Evolutionary conservation across 352 stramenopile species (phyloP), one percentile per base, ranked within the genome.

Genomic region (Phytophthora colocasiae): DNA sequence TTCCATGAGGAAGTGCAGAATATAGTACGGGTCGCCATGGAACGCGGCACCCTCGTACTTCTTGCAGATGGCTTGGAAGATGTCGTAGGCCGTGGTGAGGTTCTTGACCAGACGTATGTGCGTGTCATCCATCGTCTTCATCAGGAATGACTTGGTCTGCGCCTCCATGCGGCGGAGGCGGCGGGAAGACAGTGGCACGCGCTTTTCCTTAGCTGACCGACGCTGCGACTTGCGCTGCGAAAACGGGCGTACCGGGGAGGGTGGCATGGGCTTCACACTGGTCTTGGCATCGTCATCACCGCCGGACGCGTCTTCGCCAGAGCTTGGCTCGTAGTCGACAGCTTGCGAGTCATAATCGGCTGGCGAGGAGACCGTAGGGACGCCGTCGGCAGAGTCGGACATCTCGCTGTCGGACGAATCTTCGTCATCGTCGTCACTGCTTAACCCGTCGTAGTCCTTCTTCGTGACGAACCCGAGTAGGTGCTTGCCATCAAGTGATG

Each of bases 101-200:
- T 61, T 61, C 41, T 66, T 61, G 7, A 66, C 47, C 0, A 60
- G 54, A 46, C 24, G 46, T 4, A 61, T 57, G 43, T 64, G 53
- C 22, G 22, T 22, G 22, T 22, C 22, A 15, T 65, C 54, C 45
- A 69, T 69, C 41, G 62, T 65, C 48, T 70, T 70, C 46, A 65
- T 59, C 53, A 70, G 7, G 49, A 71, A 66, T 0, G 40, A 19
- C 43, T 66, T 66, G 4, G 56, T 71, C 6, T 58, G 4, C 1
- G 63, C 55, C 36, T 71, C 63, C 36, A 58, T 40, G 12, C 56
- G 24, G 5, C 56, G 55, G 8, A 50, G 8, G 27, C 31, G 9
- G 56, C 22, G 3, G 12, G 52, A 2, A n/a, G 6, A 19, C 19
- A 19, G 19, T 19, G 19, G 19, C 19, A 19, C 19, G 19, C 19